These are phyloP conservation scores for Lactarius psammicola DNA, from an alignment of 768 basidiomycete genomes.

Conservation along the genomic window DNA sequence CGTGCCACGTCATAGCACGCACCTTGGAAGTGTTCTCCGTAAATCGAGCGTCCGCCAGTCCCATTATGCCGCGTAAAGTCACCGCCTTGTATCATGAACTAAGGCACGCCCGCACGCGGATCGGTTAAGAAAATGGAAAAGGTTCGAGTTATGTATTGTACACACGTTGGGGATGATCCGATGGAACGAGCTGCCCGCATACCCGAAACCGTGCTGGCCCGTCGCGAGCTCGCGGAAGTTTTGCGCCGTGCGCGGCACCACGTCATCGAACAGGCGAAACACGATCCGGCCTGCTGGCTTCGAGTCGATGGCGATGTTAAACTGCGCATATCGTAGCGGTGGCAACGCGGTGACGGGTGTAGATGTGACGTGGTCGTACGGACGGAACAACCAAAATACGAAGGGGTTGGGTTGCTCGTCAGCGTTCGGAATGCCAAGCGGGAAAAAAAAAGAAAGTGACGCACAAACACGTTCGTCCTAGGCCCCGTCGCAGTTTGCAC, in stretches of 20 bases:
- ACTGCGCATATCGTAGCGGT: conserved; percentile 39
- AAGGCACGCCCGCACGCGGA: background rate
- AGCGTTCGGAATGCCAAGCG: background rate
- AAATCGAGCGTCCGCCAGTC: conserved; percentile 42
- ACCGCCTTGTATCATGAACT: conserved; percentile 44
- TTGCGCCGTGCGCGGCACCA: conserved; percentile 73
- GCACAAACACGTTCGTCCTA: conserved; percentile 35
- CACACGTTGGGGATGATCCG: conserved; percentile 44
- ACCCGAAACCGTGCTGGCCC: conserved; percentile 67
- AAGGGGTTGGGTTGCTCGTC: background rate
- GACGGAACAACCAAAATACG: background rate
- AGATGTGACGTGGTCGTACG: background rate
- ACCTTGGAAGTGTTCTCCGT: conserved; percentile 39
- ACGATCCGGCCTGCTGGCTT: conserved; percentile 66
- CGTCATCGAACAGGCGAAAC: conserved; percentile 80
- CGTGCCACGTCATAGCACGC: conserved; percentile 2
- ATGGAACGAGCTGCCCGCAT: conserved; percentile 68
- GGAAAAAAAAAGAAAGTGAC: background rate
- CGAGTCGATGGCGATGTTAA: conserved; percentile 61
- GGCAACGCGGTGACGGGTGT: background rate
- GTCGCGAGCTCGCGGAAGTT: conserved; percentile 84
- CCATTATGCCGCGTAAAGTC: conserved; percentile 41
- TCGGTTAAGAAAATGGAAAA: background rate
- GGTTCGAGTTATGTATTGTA: too few species aligned
- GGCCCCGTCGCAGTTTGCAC: background rate